phyloP scores from a whole-genome alignment of 148 eudicot species.

The Cornus controversa region DNA sequence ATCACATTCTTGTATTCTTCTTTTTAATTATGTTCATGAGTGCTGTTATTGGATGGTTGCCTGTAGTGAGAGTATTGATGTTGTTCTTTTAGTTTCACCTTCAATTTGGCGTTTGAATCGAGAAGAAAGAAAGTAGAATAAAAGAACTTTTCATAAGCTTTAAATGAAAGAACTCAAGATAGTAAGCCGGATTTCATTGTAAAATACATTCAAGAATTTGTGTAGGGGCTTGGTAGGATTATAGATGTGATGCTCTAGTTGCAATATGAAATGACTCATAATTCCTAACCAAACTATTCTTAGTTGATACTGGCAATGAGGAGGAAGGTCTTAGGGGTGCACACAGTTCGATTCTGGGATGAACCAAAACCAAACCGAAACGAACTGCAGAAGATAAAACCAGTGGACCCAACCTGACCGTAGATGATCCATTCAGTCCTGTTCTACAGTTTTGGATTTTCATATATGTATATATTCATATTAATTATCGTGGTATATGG shows the following conservation, averaged over 20 bases:
- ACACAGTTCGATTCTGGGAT: too few relatives aligned
- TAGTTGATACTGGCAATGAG: too few relatives aligned
- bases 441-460: too few relatives aligned
- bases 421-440: too few relatives aligned
- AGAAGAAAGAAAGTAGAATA: not conserved
- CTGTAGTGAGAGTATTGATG: not conserved
- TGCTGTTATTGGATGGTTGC: not conserved
- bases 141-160: constrained; percentile 1
- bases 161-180: not conserved
- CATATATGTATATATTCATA: too few relatives aligned
- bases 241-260: not conserved
- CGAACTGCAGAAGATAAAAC: too few relatives aligned
- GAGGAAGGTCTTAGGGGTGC: too few relatives aligned
- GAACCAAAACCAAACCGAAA: too few relatives aligned
- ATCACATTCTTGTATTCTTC: not conserved
- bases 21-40: not conserved
- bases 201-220: not conserved
- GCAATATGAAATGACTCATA: not conserved
- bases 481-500: too few relatives aligned
- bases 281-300: constrained; percentile 5
- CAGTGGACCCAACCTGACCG: too few relatives aligned
- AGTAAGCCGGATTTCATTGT: not conserved
- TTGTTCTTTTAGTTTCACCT: not conserved
- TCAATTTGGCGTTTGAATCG: not conserved
- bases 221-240: not conserved